Conservation (phyloP, 352 stramenopile genomes). For the Pythium plurisporium region DNA sequence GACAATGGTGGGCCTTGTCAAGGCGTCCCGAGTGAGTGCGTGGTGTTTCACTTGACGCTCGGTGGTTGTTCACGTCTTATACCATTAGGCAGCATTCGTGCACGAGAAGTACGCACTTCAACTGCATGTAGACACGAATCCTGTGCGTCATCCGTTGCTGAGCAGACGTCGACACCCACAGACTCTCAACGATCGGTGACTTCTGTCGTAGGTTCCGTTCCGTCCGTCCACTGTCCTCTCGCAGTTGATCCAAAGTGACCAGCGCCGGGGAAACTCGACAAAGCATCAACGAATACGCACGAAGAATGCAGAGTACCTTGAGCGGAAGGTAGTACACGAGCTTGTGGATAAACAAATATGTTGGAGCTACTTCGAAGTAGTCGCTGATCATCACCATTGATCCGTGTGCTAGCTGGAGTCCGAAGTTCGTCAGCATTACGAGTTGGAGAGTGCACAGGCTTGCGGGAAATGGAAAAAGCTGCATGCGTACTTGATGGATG, state of each 20-base stretch:
- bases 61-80: too few species aligned
- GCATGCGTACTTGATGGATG: slow-evolving; percentile 28
- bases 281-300: slow-evolving; percentile 28
- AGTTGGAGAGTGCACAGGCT: slow-evolving; percentile 42
- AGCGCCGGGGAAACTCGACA: slow-evolving; percentile 18
- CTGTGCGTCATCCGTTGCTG: slow-evolving; percentile 20
- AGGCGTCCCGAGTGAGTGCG: slow-evolving; percentile 14
- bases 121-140: slow-evolving; percentile 43
- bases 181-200: background rate
- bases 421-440: slow-evolving; percentile 53
- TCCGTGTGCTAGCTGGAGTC: slow-evolving; percentile 36
- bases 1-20: background rate
- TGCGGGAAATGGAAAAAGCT: slow-evolving; percentile 52
- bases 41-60: background rate
- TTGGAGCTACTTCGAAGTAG: too few species aligned
- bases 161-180: background rate
- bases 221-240: slow-evolving; percentile 47
- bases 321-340: slow-evolving; percentile 35
- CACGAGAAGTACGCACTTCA: slow-evolving; percentile 40
- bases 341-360: too few species aligned
- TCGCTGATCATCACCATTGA: too few species aligned
- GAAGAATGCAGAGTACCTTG: slow-evolving; percentile 45
- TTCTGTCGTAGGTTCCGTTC: slow-evolving; percentile 32
- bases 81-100: slow-evolving; percentile 26
- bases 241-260: slow-evolving; percentile 38